Evolutionary conservation across 129 eudicot genomes (phyloP).

Genomic region (Rutidosis leptorrhynchoides): DNA sequence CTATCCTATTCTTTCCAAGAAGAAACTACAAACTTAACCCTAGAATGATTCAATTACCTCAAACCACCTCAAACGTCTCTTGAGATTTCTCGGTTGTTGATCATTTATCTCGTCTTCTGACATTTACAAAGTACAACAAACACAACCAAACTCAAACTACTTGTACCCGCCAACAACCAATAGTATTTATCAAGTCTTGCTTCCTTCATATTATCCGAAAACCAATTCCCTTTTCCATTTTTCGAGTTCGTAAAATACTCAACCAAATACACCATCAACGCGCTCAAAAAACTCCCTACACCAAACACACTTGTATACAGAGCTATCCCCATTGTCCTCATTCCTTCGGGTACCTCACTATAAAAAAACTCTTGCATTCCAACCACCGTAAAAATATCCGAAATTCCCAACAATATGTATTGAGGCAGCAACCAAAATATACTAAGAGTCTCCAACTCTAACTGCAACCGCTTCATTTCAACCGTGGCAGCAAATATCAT

Average conservation of each 20-base stretch:
- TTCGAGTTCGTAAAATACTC: conserved; percentile 51
- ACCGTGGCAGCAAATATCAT: conserved; percentile 83
- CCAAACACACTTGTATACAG: conserved; percentile 91
- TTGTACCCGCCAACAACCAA: conserved; percentile 67
- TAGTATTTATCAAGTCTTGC: conserved; percentile 89
- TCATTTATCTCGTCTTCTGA: conserved; percentile 37
- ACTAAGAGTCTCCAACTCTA: conserved; percentile 32
- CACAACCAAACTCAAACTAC: conserved; percentile 62
- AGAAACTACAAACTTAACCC: not conserved
- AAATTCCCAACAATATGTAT: conserved; percentile 69
- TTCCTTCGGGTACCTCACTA: conserved; percentile 70
- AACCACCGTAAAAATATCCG: conserved; percentile 91
- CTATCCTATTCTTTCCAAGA: not conserved
- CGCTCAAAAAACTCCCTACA: conserved; percentile 82
- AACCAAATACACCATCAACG: conserved; percentile 56
- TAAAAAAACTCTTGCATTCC: conserved; percentile 98
- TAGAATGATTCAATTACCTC: not conserved
- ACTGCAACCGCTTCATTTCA: conserved; percentile 51
- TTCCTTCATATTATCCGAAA: conserved; percentile 76
- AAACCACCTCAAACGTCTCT: not conserved
- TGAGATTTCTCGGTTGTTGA: not conserved
- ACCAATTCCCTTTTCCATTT: conserved; percentile 58
- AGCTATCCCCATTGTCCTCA: conserved; percentile 96
- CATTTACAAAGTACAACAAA: conserved; percentile 51
- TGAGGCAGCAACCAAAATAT: conserved; percentile 89